Conservation (phyloP, 2,329 filamentous ascomycete species). For the Purpureocillium takamizusanense region DNA sequence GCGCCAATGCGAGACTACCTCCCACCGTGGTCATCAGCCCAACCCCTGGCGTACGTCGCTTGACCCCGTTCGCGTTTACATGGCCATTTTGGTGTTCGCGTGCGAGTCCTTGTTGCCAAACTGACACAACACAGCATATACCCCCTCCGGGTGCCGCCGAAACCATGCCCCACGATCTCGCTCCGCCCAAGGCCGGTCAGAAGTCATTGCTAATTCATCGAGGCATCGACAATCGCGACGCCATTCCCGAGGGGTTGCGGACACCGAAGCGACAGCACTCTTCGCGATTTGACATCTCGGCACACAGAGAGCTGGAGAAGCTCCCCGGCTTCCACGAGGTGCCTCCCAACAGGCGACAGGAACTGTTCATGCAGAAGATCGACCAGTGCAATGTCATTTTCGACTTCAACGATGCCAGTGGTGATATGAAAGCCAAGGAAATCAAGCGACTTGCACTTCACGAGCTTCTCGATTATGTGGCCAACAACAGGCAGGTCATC, state of each 20-base stretch:
- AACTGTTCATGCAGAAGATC: conserved; percentile 99
- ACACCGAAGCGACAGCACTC: conserved; percentile 96
- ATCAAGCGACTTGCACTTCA: conserved; percentile 96
- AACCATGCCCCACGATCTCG: conserved; percentile 96
- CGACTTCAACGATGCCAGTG: conserved; percentile 96
- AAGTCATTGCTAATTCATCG: conserved; percentile 87
- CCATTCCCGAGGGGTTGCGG: conserved; percentile 81
- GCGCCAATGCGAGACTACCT: conserved; percentile 39
- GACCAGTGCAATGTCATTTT: conserved; percentile 99
- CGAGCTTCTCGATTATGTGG: conserved; percentile 94
- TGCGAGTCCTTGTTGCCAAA: neutral
- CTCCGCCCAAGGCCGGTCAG: conserved; percentile 81
- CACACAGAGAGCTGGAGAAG: conserved; percentile 93
- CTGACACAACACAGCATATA: conserved; percentile 50
- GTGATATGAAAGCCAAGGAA: conserved; percentile 99
- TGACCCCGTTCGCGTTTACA: neutral
- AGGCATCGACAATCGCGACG: conserved; percentile 79
- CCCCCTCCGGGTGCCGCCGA: conserved; percentile 89
- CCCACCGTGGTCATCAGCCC: conserved; percentile 93
- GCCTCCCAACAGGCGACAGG: conserved; percentile 84
- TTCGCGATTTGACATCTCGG: conserved; percentile 94
- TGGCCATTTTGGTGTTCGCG: neutral
- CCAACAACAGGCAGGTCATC: conserved; percentile 96
- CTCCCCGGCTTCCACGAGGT: conserved; percentile 97
- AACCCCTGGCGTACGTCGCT: conserved; percentile 68